Base-by-base conservation (phyloP, 1,284 basidiomycete genomes). In the Moesziomyces aphidis region DNA sequence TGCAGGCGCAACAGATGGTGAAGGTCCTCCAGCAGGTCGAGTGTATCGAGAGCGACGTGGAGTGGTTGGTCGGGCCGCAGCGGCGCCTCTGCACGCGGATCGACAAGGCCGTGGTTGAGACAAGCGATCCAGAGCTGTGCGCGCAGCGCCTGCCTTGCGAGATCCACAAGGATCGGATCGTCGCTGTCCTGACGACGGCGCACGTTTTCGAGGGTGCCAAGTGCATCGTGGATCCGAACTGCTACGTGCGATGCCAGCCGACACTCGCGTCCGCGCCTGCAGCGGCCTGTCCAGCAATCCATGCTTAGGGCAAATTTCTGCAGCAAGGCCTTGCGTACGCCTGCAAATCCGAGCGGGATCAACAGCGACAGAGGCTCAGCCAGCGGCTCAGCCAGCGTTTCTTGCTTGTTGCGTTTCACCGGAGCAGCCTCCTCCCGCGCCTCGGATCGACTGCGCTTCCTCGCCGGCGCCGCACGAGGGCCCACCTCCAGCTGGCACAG, bases 1-100 rank as follows among this genome's bases (percentile, higher is more conserved):
- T 58, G 48, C 4, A 55, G 47, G 2, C 62, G 46, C 22, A 65
- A 55, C 42, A 71, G 45, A 36, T 49, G 49, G 31, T 73, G 52
- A 8, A 70, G 56, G n/a, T 74, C 72, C 19, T 74, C 72, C 22
- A 74, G 63, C 52, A 74, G 45, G 43, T 74, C 72, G 10, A 74
- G 56, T 39, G 66, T 66, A 31, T 70, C 66, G 17, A 74, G 60
- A 8, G 66, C 72, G 24, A 74, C 62, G 36, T 70, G 72, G 10
- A 74, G 49, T n/a, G 62, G 61, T 50, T 68, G 66, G 22, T 70
- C 66, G 36, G 66, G 59, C n/a, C 60, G 51, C 26, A 74, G 34
- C 2, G 63, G 66, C 3, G 39, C 61, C 7, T 46, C 51, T 13
- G 55, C 46, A 8, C 64, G 39, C 8, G 58, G 28, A 2, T 52